Conservation (phyloP, 2,329 filamentous ascomycete species). For the Nemania serpens region DNA sequence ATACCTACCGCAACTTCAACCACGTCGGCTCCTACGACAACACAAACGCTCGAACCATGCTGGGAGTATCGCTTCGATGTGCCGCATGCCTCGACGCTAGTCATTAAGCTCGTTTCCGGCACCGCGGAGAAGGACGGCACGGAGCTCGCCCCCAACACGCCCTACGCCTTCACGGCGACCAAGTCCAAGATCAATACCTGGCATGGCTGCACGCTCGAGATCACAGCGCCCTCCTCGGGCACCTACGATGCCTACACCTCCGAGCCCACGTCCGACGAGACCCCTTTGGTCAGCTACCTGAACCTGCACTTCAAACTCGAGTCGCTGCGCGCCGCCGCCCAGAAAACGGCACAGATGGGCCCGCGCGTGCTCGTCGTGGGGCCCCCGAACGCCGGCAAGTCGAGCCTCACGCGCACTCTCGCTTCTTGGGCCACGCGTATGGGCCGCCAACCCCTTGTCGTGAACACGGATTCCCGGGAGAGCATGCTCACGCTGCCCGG, state of each 20-base stretch:
- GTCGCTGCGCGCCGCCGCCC: conserved; percentile 67
- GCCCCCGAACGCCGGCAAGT: conserved; percentile 79
- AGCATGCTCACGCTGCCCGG: conserved; percentile 78
- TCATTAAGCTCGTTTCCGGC: conserved; percentile 71
- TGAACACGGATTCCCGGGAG: conserved; percentile 85
- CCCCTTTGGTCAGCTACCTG: conserved; percentile 77
- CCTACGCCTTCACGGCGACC: conserved; percentile 79
- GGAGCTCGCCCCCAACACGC: conserved; percentile 80
- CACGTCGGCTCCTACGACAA: conserved; percentile 49
- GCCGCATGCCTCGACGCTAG: conserved; percentile 51
- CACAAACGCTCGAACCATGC: conserved; percentile 60
- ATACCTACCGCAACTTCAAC: conserved; percentile 29
- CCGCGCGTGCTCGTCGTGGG: conserved; percentile 87
- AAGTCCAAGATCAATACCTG: conserved; percentile 92
- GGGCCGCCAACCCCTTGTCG: conserved; percentile 75
- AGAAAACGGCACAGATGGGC: conserved; percentile 51
- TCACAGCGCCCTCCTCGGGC: conserved; percentile 61
- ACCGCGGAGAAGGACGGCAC: conserved; percentile 94
- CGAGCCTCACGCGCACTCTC: conserved; percentile 75
- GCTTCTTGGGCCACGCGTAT: conserved; percentile 78
- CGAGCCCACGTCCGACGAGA: conserved; percentile 74
- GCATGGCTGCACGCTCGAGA: conserved; percentile 85
- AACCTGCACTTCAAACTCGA: conserved; percentile 90
- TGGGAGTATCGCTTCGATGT: conserved; percentile 83
- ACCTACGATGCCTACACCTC: conserved; percentile 58